A percentile compares a stretch with the other conserved stretches of the same genome.
Conservation (phyloP, 352 stramenopile genomes). For the Pythium dissimile region DNA sequence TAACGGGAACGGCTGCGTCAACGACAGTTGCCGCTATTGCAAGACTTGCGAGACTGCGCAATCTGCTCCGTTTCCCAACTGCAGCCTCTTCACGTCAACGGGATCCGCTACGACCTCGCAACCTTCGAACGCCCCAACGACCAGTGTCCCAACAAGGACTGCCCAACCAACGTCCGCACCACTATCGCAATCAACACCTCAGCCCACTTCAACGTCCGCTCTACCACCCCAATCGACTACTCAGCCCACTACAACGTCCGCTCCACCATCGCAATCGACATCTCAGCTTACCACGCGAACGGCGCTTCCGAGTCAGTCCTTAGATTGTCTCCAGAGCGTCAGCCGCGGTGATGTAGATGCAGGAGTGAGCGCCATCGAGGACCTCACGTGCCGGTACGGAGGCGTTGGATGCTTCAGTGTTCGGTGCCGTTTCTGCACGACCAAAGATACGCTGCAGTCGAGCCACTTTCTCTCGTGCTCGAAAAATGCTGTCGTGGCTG, state of each 20-base stretch:
- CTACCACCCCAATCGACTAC: too few relatives aligned
- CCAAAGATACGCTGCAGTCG: not conserved
- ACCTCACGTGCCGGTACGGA: not conserved
- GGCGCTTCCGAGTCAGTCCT: too few relatives aligned
- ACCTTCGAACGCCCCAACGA: too few relatives aligned
- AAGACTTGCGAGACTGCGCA: slow-evolving; percentile 14
- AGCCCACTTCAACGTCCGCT: too few relatives aligned
- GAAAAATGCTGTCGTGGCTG: too few relatives aligned
- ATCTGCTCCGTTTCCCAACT: slow-evolving; percentile 9
- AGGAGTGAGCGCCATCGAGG: not conserved
- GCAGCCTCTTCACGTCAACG: not conserved
- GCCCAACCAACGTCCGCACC: not conserved
- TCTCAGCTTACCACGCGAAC: too few relatives aligned
- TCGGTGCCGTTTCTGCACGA: slow-evolving; percentile 4
- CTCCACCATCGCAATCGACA: too few relatives aligned
- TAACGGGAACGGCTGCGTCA: slow-evolving; percentile 24
- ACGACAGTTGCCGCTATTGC: slow-evolving; percentile 17
- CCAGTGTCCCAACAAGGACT: too few relatives aligned
- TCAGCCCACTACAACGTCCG: too few relatives aligned
- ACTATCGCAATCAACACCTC: too few relatives aligned
- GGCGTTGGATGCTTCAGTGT: slow-evolving; percentile 2
- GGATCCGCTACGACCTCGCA: too few relatives aligned
- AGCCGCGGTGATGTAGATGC: not conserved
- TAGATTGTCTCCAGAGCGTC: too few relatives aligned
- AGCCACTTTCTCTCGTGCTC: not conserved